Evolutionary conservation across 306 rosid species (phyloP), one percentile per base, ranked within the genome.

Genomic region (Inga laurina): DNA sequence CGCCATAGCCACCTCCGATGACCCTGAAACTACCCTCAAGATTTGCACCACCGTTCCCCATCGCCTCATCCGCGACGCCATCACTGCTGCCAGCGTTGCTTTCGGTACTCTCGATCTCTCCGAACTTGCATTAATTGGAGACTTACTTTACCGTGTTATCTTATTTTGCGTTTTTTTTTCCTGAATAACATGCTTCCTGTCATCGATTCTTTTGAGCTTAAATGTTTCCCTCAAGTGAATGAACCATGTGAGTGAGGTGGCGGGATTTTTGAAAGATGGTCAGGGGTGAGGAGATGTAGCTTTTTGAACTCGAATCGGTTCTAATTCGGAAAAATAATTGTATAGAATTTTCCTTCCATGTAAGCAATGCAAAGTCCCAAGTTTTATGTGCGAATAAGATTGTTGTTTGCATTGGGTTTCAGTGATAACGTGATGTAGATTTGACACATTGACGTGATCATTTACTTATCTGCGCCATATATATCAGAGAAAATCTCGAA

Each of bases 61-160:
- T 70, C 99, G 99, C 65, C 97, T 96, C 79, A 15, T 89, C 59
- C 94, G 94, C 41, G 94, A 89, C 79, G 86, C 94, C 77, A 45
- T 84, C 81, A 82, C 99, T 0, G 99, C 94, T 11, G 93, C 92
- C 84, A 88, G 83, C 84, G 88, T 96, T 85, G 97, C 90, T 80
- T 88, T 89, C 77, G 99, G 99, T 96, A 90, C 76, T 61, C 51
- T 86, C 12, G 74, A 82, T 88, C 85, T 85, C 73, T 80, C 62
- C 14, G 21, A n/a, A 56, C 51, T 71, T 67, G 77, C 75, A 0
- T 61, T 4, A 5, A 22, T 62, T 69, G 64, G 57, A 76, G 13
- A 69, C 14, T 56, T 12, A 1, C 68, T 7, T 37, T 56, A 6
- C 79, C n/a, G 35, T 75, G 11, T 12, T 56, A 56, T 18, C 79